phyloP scores from a whole-genome alignment of 2,329 filamentous ascomycete species.

The Botrytis aclada region DNA sequence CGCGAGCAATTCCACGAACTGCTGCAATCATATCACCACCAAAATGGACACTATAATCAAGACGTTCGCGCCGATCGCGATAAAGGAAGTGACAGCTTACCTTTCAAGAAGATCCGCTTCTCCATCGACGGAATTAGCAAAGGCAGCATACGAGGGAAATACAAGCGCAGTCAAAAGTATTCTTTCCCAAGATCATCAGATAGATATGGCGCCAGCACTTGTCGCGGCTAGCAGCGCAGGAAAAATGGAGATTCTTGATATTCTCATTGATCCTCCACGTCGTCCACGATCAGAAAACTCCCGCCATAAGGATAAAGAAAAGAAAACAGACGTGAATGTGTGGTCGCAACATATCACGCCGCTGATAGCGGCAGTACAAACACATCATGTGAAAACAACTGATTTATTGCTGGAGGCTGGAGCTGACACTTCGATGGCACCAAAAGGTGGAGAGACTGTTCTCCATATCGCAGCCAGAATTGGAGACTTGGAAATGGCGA shows the following conservation, averaged over 20 bases:
- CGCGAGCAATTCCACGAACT: not conserved
- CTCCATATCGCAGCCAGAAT: slow-evolving; percentile 22
- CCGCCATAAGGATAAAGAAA: slow-evolving; percentile 1
- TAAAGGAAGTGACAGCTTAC: slow-evolving; percentile 22
- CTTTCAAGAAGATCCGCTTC: slow-evolving; percentile 14
- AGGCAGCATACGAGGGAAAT: slow-evolving; percentile 19
- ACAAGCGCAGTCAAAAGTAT: slow-evolving; percentile 7
- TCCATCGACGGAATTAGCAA: slow-evolving; percentile 20
- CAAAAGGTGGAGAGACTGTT: slow-evolving; percentile 20
- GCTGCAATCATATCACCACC: not conserved
- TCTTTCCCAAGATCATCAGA: slow-evolving; percentile 19
- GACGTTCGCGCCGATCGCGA: slow-evolving; percentile 20
- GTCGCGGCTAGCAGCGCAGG: slow-evolving; percentile 24
- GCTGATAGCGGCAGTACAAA: slow-evolving; percentile 25
- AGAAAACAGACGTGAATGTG: slow-evolving; percentile 20
- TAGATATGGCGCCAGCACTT: slow-evolving; percentile 25
- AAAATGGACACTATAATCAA: slow-evolving; percentile 19
- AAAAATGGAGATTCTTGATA: slow-evolving; percentile 23
- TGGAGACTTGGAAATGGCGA: slow-evolving; percentile 24
- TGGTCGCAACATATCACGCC: slow-evolving; percentile 25
- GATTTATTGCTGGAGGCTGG: slow-evolving; percentile 24
- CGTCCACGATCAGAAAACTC: slow-evolving; percentile 3
- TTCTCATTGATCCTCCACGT: slow-evolving; percentile 22
- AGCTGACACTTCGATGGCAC: slow-evolving; percentile 24
- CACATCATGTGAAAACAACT: slow-evolving; percentile 25